These are phyloP conservation scores for Populus hybrid DNA, from an alignment of 441 rosid species.

Conservation along the genomic window DNA sequence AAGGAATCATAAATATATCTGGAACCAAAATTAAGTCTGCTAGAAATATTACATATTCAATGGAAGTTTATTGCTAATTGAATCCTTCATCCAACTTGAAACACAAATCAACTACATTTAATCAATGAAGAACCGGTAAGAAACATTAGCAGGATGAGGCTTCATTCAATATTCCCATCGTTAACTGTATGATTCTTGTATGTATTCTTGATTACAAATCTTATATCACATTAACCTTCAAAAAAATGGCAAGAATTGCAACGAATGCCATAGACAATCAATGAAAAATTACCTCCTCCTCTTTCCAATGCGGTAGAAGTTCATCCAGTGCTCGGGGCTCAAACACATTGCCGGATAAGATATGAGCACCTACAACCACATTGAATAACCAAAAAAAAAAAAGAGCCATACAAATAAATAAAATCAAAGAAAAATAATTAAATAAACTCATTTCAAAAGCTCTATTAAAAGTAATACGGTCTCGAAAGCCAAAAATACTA, in stretches of 20 bases:
- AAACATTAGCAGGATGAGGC: background rate
- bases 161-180: background rate
- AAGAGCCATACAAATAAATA: background rate
- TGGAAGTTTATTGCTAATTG: background rate
- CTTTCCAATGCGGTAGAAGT: constrained; percentile 89
- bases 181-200: background rate
- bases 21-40: background rate
- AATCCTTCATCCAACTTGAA: background rate
- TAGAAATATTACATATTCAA: background rate
- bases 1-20: background rate
- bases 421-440: background rate
- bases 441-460: background rate
- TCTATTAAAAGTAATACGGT: background rate
- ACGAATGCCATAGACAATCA: background rate
- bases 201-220: background rate
- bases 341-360: constrained; percentile 88
- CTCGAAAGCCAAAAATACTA: background rate
- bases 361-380: constrained; percentile 69
- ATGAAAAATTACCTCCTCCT: constrained; percentile 58
- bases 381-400: constrained; percentile 7
- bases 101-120: background rate
- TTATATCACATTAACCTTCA: background rate
- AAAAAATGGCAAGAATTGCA: background rate
- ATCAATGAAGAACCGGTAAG: background rate
- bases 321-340: constrained; percentile 89